These are phyloP conservation scores for Leishmania amazonensis DNA, from an alignment of 208 protist species.

Conservation along the genomic window DNA sequence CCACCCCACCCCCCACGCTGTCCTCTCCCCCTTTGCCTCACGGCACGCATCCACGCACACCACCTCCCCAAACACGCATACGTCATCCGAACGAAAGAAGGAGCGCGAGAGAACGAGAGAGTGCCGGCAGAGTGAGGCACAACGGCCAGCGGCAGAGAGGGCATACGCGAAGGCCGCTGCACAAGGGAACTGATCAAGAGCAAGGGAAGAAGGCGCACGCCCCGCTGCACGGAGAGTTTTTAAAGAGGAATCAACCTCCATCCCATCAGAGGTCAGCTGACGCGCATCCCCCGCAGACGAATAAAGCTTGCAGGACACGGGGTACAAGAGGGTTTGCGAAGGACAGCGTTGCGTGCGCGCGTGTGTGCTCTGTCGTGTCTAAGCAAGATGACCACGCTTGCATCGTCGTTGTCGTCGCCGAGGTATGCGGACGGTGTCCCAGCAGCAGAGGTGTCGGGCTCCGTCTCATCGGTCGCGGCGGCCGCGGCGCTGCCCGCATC, in stretches of 20 bases:
- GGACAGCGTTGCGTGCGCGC: background rate
- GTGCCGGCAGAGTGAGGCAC: background rate
- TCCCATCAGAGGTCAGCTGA: background rate
- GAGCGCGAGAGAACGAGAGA: background rate
- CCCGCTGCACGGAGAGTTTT: background rate
- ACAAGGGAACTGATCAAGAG: background rate
- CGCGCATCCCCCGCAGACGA: background rate
- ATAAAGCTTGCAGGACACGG: background rate
- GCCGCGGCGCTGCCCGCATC: conserved; percentile 1
- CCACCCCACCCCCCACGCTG: background rate
- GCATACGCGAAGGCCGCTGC: background rate
- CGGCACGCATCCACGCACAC: background rate
- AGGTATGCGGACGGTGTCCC: background rate
- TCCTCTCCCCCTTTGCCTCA: background rate
- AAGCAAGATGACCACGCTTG: background rate
- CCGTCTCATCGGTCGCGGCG: background rate
- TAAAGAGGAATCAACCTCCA: background rate
- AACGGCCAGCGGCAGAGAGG: background rate
- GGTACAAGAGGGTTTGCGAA: background rate
- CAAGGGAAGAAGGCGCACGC: background rate
- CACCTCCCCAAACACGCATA: background rate
- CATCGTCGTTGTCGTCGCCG: conserved; percentile 8
- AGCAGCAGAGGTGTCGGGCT: background rate
- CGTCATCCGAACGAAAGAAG: background rate
- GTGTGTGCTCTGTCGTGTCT: background rate